These are phyloP conservation scores for Solanum bukasovii DNA, from an alignment of 257 asterid genomes.

Conservation along the genomic window DNA sequence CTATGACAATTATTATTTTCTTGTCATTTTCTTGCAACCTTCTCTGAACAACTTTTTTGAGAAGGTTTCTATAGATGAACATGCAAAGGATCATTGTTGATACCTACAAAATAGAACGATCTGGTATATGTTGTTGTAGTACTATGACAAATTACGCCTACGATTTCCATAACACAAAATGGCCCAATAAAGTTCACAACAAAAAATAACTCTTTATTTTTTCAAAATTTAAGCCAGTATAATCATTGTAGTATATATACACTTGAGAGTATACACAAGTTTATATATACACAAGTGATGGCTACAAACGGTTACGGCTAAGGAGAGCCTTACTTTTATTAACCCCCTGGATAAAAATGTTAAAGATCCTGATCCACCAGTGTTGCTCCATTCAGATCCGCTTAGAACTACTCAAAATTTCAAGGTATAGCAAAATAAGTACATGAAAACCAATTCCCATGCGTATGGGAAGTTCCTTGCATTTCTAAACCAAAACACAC, in stretches of 20 bases:
- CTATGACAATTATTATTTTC: neutral
- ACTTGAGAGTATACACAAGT: no score
- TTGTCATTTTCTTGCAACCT: neutral
- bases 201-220: neutral
- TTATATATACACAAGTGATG: neutral
- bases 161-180: neutral
- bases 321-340: neutral
- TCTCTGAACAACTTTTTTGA: neutral
- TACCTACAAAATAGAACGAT: neutral
- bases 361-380: neutral
- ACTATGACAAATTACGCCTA: neutral
- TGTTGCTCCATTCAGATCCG: neutral
- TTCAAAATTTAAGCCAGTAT: neutral
- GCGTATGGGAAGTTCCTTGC: neutral
- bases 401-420: neutral
- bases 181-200: neutral
- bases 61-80: neutral
- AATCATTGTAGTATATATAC: neutral
- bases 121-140: neutral
- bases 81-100: neutral
- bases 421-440: neutral
- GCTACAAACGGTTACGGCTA: neutral
- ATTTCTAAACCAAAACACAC: neutral
- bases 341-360: neutral
- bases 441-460: neutral